Base-by-base conservation (phyloP, 140 eudicot genomes). In the Cichorium intybus region DNA sequence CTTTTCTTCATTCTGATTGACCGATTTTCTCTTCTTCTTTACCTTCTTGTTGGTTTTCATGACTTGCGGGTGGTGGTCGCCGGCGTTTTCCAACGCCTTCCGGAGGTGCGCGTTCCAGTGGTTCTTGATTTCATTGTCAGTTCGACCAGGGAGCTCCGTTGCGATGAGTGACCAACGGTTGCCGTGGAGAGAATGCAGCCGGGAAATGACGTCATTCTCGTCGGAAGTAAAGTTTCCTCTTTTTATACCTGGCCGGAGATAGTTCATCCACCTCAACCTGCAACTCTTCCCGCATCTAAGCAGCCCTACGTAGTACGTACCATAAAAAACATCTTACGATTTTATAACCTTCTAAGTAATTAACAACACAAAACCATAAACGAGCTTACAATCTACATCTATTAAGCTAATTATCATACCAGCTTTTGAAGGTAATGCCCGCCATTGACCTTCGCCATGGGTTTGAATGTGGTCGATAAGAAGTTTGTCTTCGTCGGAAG, bases 361-460 rank as follows among this genome's bases (percentile, higher is more conserved):
- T 24, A 14, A 20, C 29, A n/a, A 12, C 12, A 47, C 2, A 23
- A 45, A 4, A 62, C 34, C 24, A 10, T 22, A 39, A 33, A 8
- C 28, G 18, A 31, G 18, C 23, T 12, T 35, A 20, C 1, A 61
- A 53, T 21, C 60, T 9, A 10, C 27, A 46, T 2, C 1, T 47
- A 47, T 17, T 7, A 47, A 48, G 31, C 11, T 27, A 28, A 33
- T 2, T 22, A 54, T 6, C 6, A 8, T 72, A 84, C 91, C 91
- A 12, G 91, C 91, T 67, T 78, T 84, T 4, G 81, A 77, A 71
- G 87, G 87, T 47, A 84, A 62, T 54, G 85, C 64, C 5, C 84
- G 70, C 91, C 91, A 84, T 66, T 71, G 87, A 63, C 91, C 82
- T 78, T 81, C 82, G 57, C 91, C 91, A 34, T 81, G 80, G 51